Evolutionary conservation across 805 yeast species (phyloP), one percentile per base, ranked within the genome.

Genomic region (Metschnikowia lochheadii): DNA sequence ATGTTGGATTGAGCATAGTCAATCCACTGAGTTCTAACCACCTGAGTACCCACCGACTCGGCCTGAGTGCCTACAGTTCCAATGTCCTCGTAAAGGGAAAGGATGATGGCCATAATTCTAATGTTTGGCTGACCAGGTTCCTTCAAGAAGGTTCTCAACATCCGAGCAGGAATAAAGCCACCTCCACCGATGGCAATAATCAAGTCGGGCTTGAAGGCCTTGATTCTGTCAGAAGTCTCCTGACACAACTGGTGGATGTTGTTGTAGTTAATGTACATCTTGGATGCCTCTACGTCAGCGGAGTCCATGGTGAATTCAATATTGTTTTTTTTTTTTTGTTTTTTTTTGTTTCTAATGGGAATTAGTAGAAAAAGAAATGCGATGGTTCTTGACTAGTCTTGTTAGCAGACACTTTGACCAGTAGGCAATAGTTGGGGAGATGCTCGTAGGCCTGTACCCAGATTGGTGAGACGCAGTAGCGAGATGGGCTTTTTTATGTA

Each of bases 131-230:
- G 75, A 53, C 96, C 96, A 31, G 87, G 88, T 58, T 85, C 87
- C 69, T 91, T 92, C 59, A 92, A 76, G 70, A 92, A 94, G 1
- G 98, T 84, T 68, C 99, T 83, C 66, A 92, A 78, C 71, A 94
- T 94, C 68, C 99, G 83, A 7, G 99, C 97, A 26, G 98, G 99
- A 51, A 92, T 94, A 69, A 92, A 89, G 1, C 98, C 99, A 66
- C 99, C 96, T 61, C 96, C 96, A 63, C 96, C 99, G 63, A 92
- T 89, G 59, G 98, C 97, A 55, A 92, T 88, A 70, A 64, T 83
- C 87, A 38, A 81, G 70, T 45, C 63, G 40, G 70, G 56, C 72
- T 64, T 62, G 68, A 58, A 58, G 52, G 66, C 73, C 60, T 75
- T 68, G 60, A 85, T 76, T 48, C 72, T 67, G 36, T 65, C 74